A percentile compares a stretch with the other conserved stretches of the same genome.
These are phyloP conservation scores for Apiotrichum montevideense DNA, from an alignment of 1,284 basidiomycete genomes.

Conservation along the genomic window DNA sequence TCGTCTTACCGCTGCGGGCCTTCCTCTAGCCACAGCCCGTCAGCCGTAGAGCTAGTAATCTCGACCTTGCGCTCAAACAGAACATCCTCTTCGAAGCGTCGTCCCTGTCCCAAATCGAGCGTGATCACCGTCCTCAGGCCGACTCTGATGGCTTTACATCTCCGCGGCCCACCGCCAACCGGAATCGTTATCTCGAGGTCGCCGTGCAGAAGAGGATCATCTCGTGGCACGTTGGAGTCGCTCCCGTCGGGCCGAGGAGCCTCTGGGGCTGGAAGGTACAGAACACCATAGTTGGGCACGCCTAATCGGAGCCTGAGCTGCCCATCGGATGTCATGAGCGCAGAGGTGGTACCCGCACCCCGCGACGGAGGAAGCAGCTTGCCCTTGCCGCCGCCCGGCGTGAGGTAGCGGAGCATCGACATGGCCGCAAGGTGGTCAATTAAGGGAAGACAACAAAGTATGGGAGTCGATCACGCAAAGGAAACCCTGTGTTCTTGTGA, in stretches of 20 bases:
- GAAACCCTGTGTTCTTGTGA: no score
- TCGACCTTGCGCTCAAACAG: slow-evolving; percentile 21
- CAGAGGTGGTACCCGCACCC: neutral
- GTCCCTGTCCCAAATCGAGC: slow-evolving; percentile 12
- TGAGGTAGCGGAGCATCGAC: slow-evolving; percentile 14
- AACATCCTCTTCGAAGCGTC: slow-evolving; percentile 13
- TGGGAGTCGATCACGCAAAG: no score
- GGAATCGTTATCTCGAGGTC: slow-evolving; percentile 11
- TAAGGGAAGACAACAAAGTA: no score
- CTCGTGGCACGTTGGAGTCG: slow-evolving; percentile 2
- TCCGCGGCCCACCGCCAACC: neutral
- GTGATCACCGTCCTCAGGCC: slow-evolving; percentile 11
- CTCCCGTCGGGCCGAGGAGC: no score
- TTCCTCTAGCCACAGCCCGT: slow-evolving; percentile 22
- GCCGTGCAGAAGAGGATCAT: slow-evolving; percentile 13
- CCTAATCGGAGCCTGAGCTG: slow-evolving; percentile 1
- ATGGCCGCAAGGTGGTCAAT: neutral
- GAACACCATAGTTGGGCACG: slow-evolving; percentile 11
- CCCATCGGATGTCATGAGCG: neutral
- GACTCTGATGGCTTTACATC: slow-evolving; percentile 14
- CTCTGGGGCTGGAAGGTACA: slow-evolving; percentile 7
- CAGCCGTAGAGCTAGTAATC: slow-evolving; percentile 17
- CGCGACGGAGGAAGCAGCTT: neutral
- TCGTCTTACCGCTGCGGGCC: slow-evolving; percentile 21
- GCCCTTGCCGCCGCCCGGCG: slow-evolving; percentile 1